phyloP scores from a whole-genome alignment of 805 yeast genomes.

The Kazachstania psychrophila region DNA sequence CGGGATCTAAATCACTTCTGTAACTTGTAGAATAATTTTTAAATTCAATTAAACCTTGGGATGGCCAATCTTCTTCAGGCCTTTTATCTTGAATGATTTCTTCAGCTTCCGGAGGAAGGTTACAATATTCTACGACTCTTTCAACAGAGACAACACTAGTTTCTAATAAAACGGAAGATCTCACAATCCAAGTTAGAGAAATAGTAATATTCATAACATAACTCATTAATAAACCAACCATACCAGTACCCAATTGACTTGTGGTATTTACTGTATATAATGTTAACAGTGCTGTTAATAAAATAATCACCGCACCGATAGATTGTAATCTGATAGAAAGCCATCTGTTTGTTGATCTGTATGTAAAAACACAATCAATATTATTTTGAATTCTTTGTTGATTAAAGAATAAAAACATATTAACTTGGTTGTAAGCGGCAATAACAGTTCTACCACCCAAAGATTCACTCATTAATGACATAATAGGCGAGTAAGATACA shows the following conservation, averaged over 20 bases:
- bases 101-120: slow-evolving; percentile 38
- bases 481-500: slow-evolving; percentile 64
- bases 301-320: slow-evolving; percentile 48
- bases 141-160: slow-evolving; percentile 58
- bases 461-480: slow-evolving; percentile 76
- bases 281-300: slow-evolving; percentile 42
- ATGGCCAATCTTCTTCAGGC: slow-evolving; percentile 47
- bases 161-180: slow-evolving; percentile 56
- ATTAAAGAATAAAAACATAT: slow-evolving; percentile 52
- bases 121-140: slow-evolving; percentile 52
- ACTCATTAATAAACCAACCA: slow-evolving; percentile 57
- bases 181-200: slow-evolving; percentile 46
- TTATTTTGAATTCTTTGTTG: slow-evolving; percentile 41
- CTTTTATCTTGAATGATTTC: slow-evolving; percentile 38
- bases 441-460: slow-evolving; percentile 70
- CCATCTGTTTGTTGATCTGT: slow-evolving; percentile 57
- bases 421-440: slow-evolving; percentile 61
- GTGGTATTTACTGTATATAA: slow-evolving; percentile 32
- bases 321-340: slow-evolving; percentile 50
- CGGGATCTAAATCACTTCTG: slow-evolving; percentile 50
- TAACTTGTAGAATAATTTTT: slow-evolving; percentile 49
- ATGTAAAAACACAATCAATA: slow-evolving; percentile 39
- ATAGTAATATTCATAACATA: slow-evolving; percentile 51
- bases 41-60: slow-evolving; percentile 41
- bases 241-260: slow-evolving; percentile 44